A percentile compares a stretch with the other conserved stretches of the same genome.
These are phyloP conservation scores for carrot (Daucus carota) DNA, from an alignment of 129 eudicot genomes.

Conservation along the genomic window DH1_v3.0 NC_030386.2:28833001-28833500, in stretches of 20 bases:
- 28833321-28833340: background rate
- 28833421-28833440: too few relatives aligned
- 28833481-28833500: too few relatives aligned
- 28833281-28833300: background rate
- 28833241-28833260: background rate
- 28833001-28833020: background rate
- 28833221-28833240: background rate
- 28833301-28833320: background rate
- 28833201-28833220: background rate
- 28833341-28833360: background rate
- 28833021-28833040: background rate
- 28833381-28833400: too few relatives aligned
- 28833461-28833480: too few relatives aligned
- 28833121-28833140: too few relatives aligned
- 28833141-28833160: too few relatives aligned
- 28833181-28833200: slow-evolving; percentile 5
- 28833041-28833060: too few relatives aligned
- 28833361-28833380: background rate
- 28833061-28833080: too few relatives aligned
- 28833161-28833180: background rate
- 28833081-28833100: too few relatives aligned
- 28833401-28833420: background rate
- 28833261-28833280: background rate
- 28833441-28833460: too few relatives aligned
- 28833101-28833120: too few relatives aligned